Evolutionary conservation across 345 rosid species (phyloP).

Genomic region (Dipteronia dyeriana): DNA sequence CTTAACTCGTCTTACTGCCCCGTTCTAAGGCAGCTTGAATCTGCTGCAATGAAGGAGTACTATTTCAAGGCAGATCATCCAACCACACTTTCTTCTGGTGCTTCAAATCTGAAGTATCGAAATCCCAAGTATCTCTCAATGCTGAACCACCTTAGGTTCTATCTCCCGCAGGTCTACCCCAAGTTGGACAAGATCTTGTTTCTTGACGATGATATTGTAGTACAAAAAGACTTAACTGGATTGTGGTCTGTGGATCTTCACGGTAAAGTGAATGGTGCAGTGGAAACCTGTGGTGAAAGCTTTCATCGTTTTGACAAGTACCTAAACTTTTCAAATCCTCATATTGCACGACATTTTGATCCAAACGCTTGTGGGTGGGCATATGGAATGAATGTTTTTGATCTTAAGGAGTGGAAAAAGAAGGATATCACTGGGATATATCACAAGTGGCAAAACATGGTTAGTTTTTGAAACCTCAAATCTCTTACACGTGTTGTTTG

Average conservation of each 20-base stretch:
- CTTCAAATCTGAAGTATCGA: conserved; percentile 92
- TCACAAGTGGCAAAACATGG: conserved; percentile 99
- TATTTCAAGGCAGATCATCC: conserved; percentile 98
- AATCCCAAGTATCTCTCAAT: conserved; percentile 97
- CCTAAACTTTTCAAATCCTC: conserved; percentile 90
- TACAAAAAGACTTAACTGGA: conserved; percentile 91
- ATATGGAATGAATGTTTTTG: conserved; percentile 97
- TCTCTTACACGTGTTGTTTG: not conserved
- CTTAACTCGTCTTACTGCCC: conserved; percentile 98
- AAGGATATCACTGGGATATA: conserved; percentile 96
- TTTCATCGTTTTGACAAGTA: conserved; percentile 98
- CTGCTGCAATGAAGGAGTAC: conserved; percentile 92
- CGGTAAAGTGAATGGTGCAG: conserved; percentile 97
- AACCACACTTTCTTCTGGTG: conserved; percentile 67
- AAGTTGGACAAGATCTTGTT: conserved; percentile 89
- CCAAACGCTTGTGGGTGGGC: conserved; percentile 99
- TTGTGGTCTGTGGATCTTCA: conserved; percentile 81
- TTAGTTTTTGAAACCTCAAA: conserved; percentile 30
- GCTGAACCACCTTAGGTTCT: conserved; percentile 94
- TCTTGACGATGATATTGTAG: conserved; percentile 96
- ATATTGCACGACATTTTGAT: conserved; percentile 80
- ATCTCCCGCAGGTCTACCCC: conserved; percentile 93
- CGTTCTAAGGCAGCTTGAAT: conserved; percentile 91
- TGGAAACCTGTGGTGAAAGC: conserved; percentile 98
- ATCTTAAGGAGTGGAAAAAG: conserved; percentile 87